Conservation (phyloP, 331 rosid genomes). For the Cydonia oblonga region DNA sequence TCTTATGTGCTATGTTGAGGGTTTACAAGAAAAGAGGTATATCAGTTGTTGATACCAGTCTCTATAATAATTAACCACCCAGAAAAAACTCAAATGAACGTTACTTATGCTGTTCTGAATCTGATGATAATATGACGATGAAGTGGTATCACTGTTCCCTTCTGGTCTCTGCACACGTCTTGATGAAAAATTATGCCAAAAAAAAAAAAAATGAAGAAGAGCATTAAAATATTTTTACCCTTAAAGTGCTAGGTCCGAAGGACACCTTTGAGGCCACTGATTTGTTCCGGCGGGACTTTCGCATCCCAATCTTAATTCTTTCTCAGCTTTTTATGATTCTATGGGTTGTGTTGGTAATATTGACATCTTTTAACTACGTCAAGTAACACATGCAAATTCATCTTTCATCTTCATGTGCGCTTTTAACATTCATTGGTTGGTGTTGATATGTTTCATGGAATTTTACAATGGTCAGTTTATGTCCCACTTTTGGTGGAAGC, state of each 20-base stretch:
- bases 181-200: no score
- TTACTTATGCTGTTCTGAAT: neutral
- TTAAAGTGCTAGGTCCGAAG: neutral
- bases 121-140: neutral
- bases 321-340: neutral
- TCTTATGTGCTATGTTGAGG: neutral
- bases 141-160: neutral
- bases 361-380: neutral
- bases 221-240: neutral
- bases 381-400: neutral
- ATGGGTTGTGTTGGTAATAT: neutral
- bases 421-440: neutral
- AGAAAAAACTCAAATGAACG: neutral
- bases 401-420: neutral
- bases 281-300: neutral
- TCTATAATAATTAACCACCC: neutral
- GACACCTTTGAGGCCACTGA: neutral
- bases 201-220: no score
- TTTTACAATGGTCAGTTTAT: conserved; percentile 41
- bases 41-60: neutral
- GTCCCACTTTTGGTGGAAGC: conserved; percentile 94
- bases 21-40: neutral
- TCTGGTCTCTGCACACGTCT: neutral
- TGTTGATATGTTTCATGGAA: conserved; percentile 2
- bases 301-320: neutral